A percentile compares a stretch with the other conserved stretches of the same genome.
Evolutionary conservation across 176 grass and related monocot species (phyloP).

Genomic region (Oryza nivara): DNA sequence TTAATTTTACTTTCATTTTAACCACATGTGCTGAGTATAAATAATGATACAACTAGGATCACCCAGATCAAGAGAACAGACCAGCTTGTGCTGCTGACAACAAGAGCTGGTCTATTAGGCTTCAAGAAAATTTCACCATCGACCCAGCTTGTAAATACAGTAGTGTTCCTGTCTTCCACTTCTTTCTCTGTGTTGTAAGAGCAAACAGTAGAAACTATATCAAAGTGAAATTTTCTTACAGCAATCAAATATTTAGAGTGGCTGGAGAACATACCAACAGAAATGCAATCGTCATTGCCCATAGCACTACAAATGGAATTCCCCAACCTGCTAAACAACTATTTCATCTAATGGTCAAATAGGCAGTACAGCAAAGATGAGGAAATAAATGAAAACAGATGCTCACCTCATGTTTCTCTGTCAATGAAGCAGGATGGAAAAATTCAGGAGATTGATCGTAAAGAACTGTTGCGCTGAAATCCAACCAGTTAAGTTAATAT

Average conservation of each 20-base stretch:
- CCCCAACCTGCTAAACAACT: constrained; percentile 87
- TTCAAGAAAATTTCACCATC: too few relatives aligned
- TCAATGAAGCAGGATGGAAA: constrained; percentile 82
- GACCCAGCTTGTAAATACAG: too few relatives aligned
- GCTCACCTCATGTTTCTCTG: constrained; percentile 82
- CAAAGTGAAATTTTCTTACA: constrained; percentile 29
- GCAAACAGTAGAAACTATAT: not conserved
- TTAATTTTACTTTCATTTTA: too few relatives aligned
- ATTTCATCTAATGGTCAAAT: constrained; percentile 46
- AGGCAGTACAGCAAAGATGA: constrained; percentile 25
- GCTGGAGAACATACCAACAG: constrained; percentile 59
- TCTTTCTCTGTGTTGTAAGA: too few relatives aligned
- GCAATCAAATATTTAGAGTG: constrained; percentile 23
- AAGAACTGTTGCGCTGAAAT: constrained; percentile 86
- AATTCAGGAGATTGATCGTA: constrained; percentile 98
- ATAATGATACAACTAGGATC: too few relatives aligned
- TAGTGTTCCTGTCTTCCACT: too few relatives aligned
- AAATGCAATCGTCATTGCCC: constrained; percentile 73
- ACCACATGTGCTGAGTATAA: too few relatives aligned
- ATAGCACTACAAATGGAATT: constrained; percentile 64
- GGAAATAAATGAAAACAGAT: not conserved
- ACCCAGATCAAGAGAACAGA: too few relatives aligned
- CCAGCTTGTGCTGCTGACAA: too few relatives aligned
- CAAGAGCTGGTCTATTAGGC: too few relatives aligned
- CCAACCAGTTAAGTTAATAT: constrained; percentile 19